Evolutionary conservation across 1,284 basidiomycete species (phyloP).

Genomic region (Cutaneotrichosporon cavernicola): DNA sequence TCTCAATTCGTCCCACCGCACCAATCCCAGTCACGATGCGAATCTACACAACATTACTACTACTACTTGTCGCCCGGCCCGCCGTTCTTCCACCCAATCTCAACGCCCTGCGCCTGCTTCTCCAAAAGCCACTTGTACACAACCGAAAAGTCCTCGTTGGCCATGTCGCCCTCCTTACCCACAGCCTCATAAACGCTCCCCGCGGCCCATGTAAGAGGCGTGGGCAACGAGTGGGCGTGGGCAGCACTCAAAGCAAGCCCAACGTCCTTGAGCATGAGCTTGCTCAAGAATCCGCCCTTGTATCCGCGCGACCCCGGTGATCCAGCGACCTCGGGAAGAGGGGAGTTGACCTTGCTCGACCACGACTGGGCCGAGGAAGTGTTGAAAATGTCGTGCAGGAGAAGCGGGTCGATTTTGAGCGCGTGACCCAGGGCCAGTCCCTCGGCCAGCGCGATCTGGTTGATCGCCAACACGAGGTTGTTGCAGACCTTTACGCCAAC

Average conservation of each 20-base stretch:
- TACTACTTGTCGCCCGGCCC: slow-evolving; percentile 21
- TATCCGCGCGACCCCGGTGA: slow-evolving; percentile 43
- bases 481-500: slow-evolving; percentile 50
- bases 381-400: slow-evolving; percentile 47
- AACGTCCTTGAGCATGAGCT: slow-evolving; percentile 52
- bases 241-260: slow-evolving; percentile 45
- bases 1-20: background rate
- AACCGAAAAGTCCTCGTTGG: slow-evolving; percentile 49
- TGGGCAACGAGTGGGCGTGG: slow-evolving; percentile 36
- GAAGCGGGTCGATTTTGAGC: slow-evolving; percentile 39
- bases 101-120: slow-evolving; percentile 43
- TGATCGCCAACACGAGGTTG: slow-evolving; percentile 49
- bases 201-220: slow-evolving; percentile 47
- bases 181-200: slow-evolving; percentile 45
- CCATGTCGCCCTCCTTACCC: slow-evolving; percentile 38
- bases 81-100: slow-evolving; percentile 46
- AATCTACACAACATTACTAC: slow-evolving; percentile 1
- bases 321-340: slow-evolving; percentile 35
- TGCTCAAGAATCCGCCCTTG: slow-evolving; percentile 44
- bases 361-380: slow-evolving; percentile 47
- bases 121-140: slow-evolving; percentile 48
- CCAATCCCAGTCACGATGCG: background rate
- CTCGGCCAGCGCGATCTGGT: slow-evolving; percentile 51
- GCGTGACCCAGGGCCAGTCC: slow-evolving; percentile 43
- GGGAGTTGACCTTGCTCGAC: slow-evolving; percentile 47